Evolutionary conservation across 2,329 filamentous ascomycete genomes (phyloP), one percentile per base, ranked within the genome.

Genomic region (Calonectria honghensis): DNA sequence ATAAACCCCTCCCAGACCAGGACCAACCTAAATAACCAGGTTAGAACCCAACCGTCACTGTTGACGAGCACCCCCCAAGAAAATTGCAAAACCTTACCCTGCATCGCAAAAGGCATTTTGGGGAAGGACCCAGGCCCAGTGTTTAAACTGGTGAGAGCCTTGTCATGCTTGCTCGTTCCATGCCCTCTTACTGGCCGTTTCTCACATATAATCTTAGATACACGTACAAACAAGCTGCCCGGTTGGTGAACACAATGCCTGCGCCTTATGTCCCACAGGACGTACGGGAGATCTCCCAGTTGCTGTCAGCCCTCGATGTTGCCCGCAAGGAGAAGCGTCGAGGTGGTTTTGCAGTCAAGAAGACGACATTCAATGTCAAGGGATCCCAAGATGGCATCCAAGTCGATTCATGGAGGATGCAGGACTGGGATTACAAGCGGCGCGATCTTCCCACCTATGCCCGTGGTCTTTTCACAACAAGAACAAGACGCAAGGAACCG

Each of bases 351-450:
- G 93, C 91, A 24, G 94, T 94, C 86, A 97, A 94, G 85, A 97
- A 96, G 87, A 92, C 91, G n/a, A 94, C 91, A 4, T 99, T 95
- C 82, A 80, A 88, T 2, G 91, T 98, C 27, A 85, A 87, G 52
- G 86, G 87, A 20, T 95, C 93, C 7, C 88, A 90, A 29, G 88
- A 92, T 73, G 88, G 91, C 32, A 91, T 95, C 77, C 88, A 87
- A 7, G 95, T 98, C 72, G 92, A 97, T 82, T 98, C 96, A 3
- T 99, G 97, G 97, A 93, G 94, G 78, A 94, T 98, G 85, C 93
- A 94, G 80, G 97, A 99, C 79, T 98, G 94, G 94, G 96, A 98
- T 81, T 99, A 98, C 90, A 98, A 98, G 87, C 94, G 93, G 79
- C 87, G 87, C 20, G 91, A 95, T 78, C 90, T 99, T 14, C 97